A percentile compares a stretch with the other conserved stretches of the same genome.
These are phyloP conservation scores for Kokia cookei DNA, from an alignment of 441 rosid species.

Conservation along the genomic window DNA sequence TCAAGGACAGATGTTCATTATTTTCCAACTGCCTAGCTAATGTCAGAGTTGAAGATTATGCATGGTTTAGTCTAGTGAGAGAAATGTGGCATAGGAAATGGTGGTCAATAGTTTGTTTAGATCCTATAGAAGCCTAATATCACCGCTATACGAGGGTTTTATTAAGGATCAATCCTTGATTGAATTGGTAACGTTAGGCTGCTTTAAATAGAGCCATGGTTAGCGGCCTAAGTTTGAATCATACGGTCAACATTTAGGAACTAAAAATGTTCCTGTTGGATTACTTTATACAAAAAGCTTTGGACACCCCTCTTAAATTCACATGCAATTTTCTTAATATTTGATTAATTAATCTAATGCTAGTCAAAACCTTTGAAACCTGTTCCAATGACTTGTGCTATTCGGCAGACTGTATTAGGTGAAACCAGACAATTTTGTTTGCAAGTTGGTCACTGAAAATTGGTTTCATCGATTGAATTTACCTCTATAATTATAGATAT, in stretches of 20 bases:
- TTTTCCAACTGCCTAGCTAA: neutral
- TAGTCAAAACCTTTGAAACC: neutral
- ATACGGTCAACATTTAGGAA: neutral
- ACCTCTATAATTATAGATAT: neutral
- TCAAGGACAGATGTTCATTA: neutral
- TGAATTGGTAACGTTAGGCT: conserved; percentile 3
- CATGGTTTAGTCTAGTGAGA: neutral
- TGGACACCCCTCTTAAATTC: neutral
- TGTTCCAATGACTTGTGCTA: neutral
- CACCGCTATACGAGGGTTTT: neutral
- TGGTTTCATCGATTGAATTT: neutral
- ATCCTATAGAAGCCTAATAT: neutral
- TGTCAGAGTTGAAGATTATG: neutral
- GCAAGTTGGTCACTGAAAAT: neutral
- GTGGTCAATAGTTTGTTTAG: neutral
- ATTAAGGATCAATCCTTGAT: neutral
- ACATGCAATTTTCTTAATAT: neutral
- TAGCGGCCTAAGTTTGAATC: neutral
- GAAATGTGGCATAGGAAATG: neutral
- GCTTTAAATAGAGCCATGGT: neutral
- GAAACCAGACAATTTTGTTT: neutral
- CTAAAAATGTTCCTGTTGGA: neutral
- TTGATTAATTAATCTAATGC: neutral
- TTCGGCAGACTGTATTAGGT: neutral
- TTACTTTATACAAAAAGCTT: neutral